Base-by-base conservation (phyloP, 176 grass and related monocot genomes). In the Avena atlantica region DNA sequence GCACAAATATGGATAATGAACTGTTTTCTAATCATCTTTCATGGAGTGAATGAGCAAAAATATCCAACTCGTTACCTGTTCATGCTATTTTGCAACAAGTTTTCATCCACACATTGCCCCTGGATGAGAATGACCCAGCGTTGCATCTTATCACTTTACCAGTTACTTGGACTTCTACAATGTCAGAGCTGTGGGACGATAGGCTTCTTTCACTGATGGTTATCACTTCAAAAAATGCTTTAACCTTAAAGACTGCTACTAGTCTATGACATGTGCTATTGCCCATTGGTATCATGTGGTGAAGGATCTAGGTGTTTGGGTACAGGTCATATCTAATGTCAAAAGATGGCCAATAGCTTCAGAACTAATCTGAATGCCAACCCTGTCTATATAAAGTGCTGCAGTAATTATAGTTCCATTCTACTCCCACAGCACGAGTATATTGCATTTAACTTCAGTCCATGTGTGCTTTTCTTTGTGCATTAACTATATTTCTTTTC, bases 201-300 rank as follows among this genome's bases (percentile, higher is more conserved):
- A 31, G 11, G 52, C 14, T 90, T 70, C 52, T 44, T 67, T 71
- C n/a, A 25, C 4, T 78, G 51, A 83, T 47, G 53, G 29, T 34
- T 83, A 61, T 87, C 78, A 86, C 24, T 40, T 85, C 69, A 10
- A 37, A 42, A 84, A 64, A 81, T 61, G 14, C 8, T 69, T 42
- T 60, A 24, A 70, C 8, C 24, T 77, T 40, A 77, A 23, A 73
- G 15, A 71, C 58, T 36, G 8, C 9, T 52, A 88, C 27, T 16
- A 58, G 13, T 60, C 36, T 67, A 77, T 81, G 20, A 73, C 42
- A 83, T 23, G 40, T 56, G 0, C 16, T 56, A 25, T 72, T 84
- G 13, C 42, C 25, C 23, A 86, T 50, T 81, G n/a, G 15, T 78
- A 29, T 58, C 58, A 68, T 74, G 47, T 73, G 12, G 15, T 87